A percentile compares a stretch with the other conserved stretches of the same genome.
Evolutionary conservation across 176 grass and related monocot species (phyloP).

Genomic region (Rhynchospora tenuis): DNA sequence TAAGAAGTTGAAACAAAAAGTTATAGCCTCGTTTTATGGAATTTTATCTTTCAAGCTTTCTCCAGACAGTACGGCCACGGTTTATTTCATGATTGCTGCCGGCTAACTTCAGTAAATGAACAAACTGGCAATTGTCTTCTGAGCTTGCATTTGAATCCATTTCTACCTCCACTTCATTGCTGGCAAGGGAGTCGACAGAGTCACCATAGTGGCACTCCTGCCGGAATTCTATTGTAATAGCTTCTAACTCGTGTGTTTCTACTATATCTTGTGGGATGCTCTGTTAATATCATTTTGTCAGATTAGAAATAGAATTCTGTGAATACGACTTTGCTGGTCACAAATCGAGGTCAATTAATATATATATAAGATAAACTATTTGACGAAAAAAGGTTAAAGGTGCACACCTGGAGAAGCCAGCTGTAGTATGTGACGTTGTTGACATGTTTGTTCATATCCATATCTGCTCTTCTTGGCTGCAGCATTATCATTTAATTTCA

Average conservation of each 20-base stretch:
- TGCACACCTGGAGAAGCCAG: slow-evolving; percentile 94
- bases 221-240: slow-evolving; percentile 83
- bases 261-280: slow-evolving; percentile 91
- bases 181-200: slow-evolving; percentile 64
- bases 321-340: not conserved
- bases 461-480: slow-evolving; percentile 92
- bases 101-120: slow-evolving; percentile 77
- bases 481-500: slow-evolving; percentile 7
- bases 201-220: slow-evolving; percentile 77
- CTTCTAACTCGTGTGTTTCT: slow-evolving; percentile 79
- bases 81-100: slow-evolving; percentile 61
- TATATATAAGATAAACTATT: too few species aligned
- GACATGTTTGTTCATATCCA: slow-evolving; percentile 98
- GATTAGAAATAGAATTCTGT: not conserved
- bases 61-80: slow-evolving; percentile 70
- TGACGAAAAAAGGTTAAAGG: too few species aligned
- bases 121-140: slow-evolving; percentile 31
- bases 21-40: too few species aligned
- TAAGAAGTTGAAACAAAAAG: not conserved
- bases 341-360: too few species aligned
- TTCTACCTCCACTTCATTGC: slow-evolving; percentile 38
- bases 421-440: slow-evolving; percentile 95
- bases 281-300: slow-evolving; percentile 28
- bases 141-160: slow-evolving; percentile 10
- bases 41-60: slow-evolving; percentile 42